Conservation (phyloP, 805 yeast genomes). For the Candida boleticola region DNA sequence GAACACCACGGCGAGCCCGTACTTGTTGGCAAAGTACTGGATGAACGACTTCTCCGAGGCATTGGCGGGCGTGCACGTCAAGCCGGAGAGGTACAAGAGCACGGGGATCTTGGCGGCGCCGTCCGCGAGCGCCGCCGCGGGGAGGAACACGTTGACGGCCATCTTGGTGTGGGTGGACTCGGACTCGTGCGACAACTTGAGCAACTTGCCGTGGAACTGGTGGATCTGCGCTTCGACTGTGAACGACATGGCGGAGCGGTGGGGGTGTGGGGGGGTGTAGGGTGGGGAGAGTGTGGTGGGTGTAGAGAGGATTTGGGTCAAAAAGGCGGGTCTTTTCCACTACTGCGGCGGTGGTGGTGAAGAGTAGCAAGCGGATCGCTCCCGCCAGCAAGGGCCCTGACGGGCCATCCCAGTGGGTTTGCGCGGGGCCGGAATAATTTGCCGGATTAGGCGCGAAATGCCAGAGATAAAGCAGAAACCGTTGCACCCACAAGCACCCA, state of each 20-base stretch:
- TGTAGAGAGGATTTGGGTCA: neutral
- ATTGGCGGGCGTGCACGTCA: conserved; percentile 91
- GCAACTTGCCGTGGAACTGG: conserved; percentile 71
- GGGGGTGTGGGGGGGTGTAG: no score
- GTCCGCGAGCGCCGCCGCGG: conserved; percentile 41
- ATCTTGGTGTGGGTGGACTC: conserved; percentile 61
- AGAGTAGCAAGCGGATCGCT: no score
- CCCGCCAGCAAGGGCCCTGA: no score
- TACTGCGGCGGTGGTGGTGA: neutral
- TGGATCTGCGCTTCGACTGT: conserved; percentile 51
- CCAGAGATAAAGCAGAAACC: no score
- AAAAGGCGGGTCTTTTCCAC: neutral
- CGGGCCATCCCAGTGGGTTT: no score
- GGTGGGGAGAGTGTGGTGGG: neutral
- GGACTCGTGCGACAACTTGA: conserved; percentile 77
- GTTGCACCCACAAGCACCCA: no score
- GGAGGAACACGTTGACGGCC: conserved; percentile 84
- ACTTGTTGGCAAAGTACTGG: conserved; percentile 74
- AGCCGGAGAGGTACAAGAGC: conserved; percentile 77
- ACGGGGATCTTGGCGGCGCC: conserved; percentile 57
- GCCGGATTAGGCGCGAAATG: no score
- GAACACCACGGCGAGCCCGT: conserved; percentile 84
- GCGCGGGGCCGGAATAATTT: no score
- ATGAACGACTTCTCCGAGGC: conserved; percentile 91
- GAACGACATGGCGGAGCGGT: conserved; percentile 46